Conservation (phyloP, 2,329 filamentous ascomycete species). For the Furcasterigmium furcatum region DNA sequence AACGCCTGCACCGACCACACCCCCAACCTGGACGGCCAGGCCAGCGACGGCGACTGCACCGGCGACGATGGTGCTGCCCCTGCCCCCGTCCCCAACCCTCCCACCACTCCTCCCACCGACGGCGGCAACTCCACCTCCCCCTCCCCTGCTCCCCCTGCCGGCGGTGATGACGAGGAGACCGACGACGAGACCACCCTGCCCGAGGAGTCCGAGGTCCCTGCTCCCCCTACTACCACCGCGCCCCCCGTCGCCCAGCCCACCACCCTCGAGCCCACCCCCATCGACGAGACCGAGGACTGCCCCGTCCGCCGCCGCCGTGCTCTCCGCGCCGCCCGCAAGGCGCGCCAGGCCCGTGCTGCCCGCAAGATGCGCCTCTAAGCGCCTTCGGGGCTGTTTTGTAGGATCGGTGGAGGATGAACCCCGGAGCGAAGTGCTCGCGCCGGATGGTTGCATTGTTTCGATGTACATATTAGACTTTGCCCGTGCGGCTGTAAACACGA, state of each 20-base stretch:
- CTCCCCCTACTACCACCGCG: neutral
- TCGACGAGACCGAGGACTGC: neutral
- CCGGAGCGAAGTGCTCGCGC: neutral
- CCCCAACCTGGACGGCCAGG: constrained; percentile 26
- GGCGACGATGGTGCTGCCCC: constrained; percentile 2
- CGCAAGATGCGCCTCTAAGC: neutral
- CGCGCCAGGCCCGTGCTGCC: neutral
- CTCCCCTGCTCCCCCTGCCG: neutral
- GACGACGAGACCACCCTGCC: neutral
- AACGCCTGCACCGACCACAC: constrained; percentile 30
- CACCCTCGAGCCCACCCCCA: neutral
- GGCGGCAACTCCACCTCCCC: neutral
- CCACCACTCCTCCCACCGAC: neutral
- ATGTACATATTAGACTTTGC: constrained; percentile 2
- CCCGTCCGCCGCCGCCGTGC: neutral
- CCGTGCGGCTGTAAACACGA: neutral
- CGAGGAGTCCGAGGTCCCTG: constrained; percentile 1
- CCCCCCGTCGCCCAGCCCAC: neutral
- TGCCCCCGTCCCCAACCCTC: neutral
- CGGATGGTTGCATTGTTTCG: neutral
- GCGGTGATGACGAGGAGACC: neutral
- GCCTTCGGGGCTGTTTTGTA: neutral
- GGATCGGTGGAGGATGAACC: neutral
- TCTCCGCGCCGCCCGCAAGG: neutral
- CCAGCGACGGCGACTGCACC: constrained; percentile 31